Evolutionary conservation across 805 yeast genomes (phyloP).

Genomic region (Candida sonorensis): DNA sequence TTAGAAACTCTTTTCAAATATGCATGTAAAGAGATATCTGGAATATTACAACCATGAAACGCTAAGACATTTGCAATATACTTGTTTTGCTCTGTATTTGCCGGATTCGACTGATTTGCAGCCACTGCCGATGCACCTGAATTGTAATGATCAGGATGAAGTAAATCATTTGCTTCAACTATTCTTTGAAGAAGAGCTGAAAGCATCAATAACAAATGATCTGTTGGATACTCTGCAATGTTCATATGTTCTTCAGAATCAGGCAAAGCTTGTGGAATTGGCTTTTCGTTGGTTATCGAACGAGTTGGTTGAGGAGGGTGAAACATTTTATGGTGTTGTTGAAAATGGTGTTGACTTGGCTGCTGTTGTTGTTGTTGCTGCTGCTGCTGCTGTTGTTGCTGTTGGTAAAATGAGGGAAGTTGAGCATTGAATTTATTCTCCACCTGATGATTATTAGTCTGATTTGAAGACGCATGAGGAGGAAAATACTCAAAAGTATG

Average conservation of each 20-base stretch:
- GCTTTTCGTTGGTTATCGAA: no score
- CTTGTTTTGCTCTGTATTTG: constrained; percentile 29
- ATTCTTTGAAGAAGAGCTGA: constrained; percentile 80
- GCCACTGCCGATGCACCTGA: constrained; percentile 23
- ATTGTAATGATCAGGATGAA: constrained; percentile 63
- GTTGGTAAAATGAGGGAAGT: no score
- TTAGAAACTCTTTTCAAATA: constrained; percentile 85
- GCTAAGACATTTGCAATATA: constrained; percentile 71
- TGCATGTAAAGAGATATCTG: constrained; percentile 89
- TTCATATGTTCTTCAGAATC: constrained; percentile 47
- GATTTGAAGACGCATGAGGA: no score
- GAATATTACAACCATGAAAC: constrained; percentile 93
- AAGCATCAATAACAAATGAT: constrained; percentile 76
- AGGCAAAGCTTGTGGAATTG: no score
- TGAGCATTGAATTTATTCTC: no score
- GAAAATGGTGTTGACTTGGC: neutral
- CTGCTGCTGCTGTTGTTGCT: no score
- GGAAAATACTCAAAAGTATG: constrained; percentile 14
- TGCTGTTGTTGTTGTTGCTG: neutral
- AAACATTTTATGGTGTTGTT: constrained; percentile 1
- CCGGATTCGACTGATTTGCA: constrained; percentile 7
- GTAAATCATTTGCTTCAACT: constrained; percentile 80
- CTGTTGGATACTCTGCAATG: constrained; percentile 77
- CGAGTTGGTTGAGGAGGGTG: constrained; percentile 1
- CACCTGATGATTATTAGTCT: constrained; percentile 3